Evolutionary conservation across 768 basidiomycete species (phyloP), one percentile per base, ranked within the genome.

Genomic region (Cystobasidium tubakii): DNA sequence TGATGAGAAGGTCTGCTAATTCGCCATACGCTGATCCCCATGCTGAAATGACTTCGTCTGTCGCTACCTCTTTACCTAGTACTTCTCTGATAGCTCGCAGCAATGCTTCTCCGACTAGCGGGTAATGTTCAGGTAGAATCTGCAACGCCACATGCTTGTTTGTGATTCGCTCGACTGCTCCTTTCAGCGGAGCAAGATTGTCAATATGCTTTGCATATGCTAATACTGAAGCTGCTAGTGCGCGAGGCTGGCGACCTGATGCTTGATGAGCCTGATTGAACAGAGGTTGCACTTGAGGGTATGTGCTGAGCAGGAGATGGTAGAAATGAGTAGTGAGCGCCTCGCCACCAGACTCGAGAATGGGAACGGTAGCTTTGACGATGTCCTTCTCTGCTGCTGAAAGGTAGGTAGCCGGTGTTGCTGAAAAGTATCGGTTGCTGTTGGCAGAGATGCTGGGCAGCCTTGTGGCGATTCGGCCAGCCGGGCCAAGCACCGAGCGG

Each of bases 191-290:
- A 15, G 29, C 17, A 2, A 60, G 33, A 21, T 60, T 23, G 33
- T 60, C 57, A 60, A 60, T 60, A 29, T 60, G 57, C 27, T 60
- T 34, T 29, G 57, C 57, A 31, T 60, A 60, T 60, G 57, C 57
- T 27, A 60, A 25, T 29, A 60, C 57, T 17, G 57, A 27, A 12
- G 33, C 33, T 4, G 57, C 57, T 31, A 60, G 21, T 34, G 57
- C 57, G 4, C 33, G 10, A 27, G 57, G 57, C 27, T 60, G 57
- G 2, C 33, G 57, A 29, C 57, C 57, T 15, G 57, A 29, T 15
- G 33, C 57, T 60, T 60, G 57, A 60, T 60, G 25, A 15, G 57
- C 57, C 13, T 27, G 25, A 29, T 60, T 60, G 27, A 60, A 60
- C 13, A 27, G 13, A 12, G 25, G 29, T 29, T 34, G 17, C 4